phyloP scores from a whole-genome alignment of 1,284 basidiomycete species.

The Pisolithus thermaeus region DNA sequence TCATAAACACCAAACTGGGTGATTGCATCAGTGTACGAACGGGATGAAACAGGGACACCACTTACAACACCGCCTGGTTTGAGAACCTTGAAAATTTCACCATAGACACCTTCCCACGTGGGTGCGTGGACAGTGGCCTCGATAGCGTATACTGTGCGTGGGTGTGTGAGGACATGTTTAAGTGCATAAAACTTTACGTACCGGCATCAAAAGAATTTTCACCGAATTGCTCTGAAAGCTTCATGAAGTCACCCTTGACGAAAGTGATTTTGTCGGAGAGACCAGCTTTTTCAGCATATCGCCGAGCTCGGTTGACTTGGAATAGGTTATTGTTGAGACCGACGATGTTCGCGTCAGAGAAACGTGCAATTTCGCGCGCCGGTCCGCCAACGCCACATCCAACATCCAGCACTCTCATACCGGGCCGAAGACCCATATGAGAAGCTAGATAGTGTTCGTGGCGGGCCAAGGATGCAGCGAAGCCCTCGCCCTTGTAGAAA shows the following conservation, averaged over 20 bases:
- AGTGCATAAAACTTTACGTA: slow-evolving; percentile 28
- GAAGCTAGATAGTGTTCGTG: slow-evolving; percentile 97
- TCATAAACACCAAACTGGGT: slow-evolving; percentile 92
- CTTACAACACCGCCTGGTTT: slow-evolving; percentile 94
- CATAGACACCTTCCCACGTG: slow-evolving; percentile 92
- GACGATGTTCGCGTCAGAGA: slow-evolving; percentile 82
- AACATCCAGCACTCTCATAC: slow-evolving; percentile 96
- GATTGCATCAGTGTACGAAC: slow-evolving; percentile 1
- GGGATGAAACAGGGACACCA: slow-evolving; percentile 17
- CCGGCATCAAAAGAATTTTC: slow-evolving; percentile 94
- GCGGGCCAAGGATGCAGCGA: slow-evolving; percentile 79
- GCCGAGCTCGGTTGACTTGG: slow-evolving; percentile 82
- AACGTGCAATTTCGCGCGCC: slow-evolving; percentile 90
- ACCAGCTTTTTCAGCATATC: slow-evolving; percentile 79
- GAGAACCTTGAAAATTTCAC: slow-evolving; percentile 89
- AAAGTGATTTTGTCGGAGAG: slow-evolving; percentile 77
- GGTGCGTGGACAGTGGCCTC: slow-evolving; percentile 98
- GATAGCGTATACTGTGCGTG: slow-evolving; percentile 79
- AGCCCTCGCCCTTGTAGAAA: slow-evolving; percentile 94
- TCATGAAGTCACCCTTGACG: slow-evolving; percentile 96
- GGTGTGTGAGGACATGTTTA: background rate
- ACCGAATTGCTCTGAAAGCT: slow-evolving; percentile 87
- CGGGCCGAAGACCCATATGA: slow-evolving; percentile 76
- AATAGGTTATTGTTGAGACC: slow-evolving; percentile 98
- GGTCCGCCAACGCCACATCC: slow-evolving; percentile 98